Percentiles rank a stretch among this genome's conserved stretches.
Evolutionary conservation across 805 yeast genomes (phyloP).

Genomic region (Barnettozyma pratensis): DNA sequence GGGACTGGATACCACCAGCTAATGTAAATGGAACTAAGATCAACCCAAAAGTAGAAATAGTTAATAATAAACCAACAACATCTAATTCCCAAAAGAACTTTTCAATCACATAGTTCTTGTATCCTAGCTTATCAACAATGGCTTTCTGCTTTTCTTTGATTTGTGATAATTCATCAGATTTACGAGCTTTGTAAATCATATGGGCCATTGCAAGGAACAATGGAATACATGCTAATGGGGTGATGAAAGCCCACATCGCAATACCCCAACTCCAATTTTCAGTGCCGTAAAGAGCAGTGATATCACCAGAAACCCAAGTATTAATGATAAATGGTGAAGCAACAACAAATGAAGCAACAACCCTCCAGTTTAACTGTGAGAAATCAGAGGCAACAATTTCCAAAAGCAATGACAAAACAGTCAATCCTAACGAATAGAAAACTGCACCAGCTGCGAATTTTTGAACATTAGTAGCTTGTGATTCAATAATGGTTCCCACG

Average conservation of each 20-base stretch:
- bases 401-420: conserved; percentile 50
- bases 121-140: conserved; percentile 1
- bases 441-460: conserved; percentile 55
- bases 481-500: conserved; percentile 52
- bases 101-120: conserved; percentile 26
- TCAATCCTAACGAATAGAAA: conserved; percentile 41
- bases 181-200: conserved; percentile 41
- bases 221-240: conserved; percentile 49
- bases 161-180: conserved; percentile 35
- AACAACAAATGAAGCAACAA: conserved; percentile 53
- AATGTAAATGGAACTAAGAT: conserved; percentile 64
- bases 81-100: conserved; percentile 56
- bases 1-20: conserved; percentile 49
- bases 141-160: conserved; percentile 24
- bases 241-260: conserved; percentile 57
- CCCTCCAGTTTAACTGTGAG: conserved; percentile 61
- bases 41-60: conserved; percentile 53
- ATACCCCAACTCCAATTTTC: conserved; percentile 47
- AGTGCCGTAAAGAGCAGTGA: conserved; percentile 33
- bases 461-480: conserved; percentile 48
- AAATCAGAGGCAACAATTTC: conserved; percentile 57
- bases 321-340: conserved; percentile 65
- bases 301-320: conserved; percentile 64
- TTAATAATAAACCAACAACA: conserved; percentile 50
- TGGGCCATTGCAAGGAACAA: conserved; percentile 39